Evolutionary conservation across 352 stramenopile species (phyloP).

Genomic region (Phytophthora sp.): DNA sequence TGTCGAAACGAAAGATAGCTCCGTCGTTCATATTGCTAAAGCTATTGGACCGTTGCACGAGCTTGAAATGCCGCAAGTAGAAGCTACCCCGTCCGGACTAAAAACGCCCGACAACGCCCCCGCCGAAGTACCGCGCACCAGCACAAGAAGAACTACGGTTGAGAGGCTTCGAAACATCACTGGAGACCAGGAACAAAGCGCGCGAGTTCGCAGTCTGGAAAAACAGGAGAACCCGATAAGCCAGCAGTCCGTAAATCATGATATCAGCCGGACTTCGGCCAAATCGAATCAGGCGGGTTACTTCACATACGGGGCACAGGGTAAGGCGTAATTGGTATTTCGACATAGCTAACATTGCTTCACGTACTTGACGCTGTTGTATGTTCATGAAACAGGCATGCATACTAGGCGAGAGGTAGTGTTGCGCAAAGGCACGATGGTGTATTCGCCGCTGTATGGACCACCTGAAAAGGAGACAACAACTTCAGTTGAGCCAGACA

Average conservation of each 20-base stretch:
- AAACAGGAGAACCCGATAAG: slow-evolving; percentile 18
- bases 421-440: slow-evolving; percentile 28
- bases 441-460: slow-evolving; percentile 17
- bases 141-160: slow-evolving; percentile 23
- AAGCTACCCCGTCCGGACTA: background rate
- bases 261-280: background rate
- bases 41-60: slow-evolving; percentile 2
- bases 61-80: background rate
- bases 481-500: background rate
- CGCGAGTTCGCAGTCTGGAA: slow-evolving; percentile 2
- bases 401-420: slow-evolving; percentile 23
- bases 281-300: slow-evolving; percentile 12
- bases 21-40: slow-evolving; percentile 15
- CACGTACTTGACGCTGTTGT: background rate
- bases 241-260: background rate
- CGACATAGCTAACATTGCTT: background rate
- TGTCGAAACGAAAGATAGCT: slow-evolving; percentile 18
- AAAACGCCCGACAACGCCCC: slow-evolving; percentile 11
- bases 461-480: slow-evolving; percentile 10
- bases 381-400: slow-evolving; percentile 7
- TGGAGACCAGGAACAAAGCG: slow-evolving; percentile 18
- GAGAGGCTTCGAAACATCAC: slow-evolving; percentile 30
- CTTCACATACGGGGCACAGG: slow-evolving; percentile 23
- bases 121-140: slow-evolving; percentile 2
- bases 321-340: slow-evolving; percentile 2